Base-by-base conservation (phyloP, 2,329 filamentous ascomycete genomes). In the Chlorencoelia australis region DNA sequence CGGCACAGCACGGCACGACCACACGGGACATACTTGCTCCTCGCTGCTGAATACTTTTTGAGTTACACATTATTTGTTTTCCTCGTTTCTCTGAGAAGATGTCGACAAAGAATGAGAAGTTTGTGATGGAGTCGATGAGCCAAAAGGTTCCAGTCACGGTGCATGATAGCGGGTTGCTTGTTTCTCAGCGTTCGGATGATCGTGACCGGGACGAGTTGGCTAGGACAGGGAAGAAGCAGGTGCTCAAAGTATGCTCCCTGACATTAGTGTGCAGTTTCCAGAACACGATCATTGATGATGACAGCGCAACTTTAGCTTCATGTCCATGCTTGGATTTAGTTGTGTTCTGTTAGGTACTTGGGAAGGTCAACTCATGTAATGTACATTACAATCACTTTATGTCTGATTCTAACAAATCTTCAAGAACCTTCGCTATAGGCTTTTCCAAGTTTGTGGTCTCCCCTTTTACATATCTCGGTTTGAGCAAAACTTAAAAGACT, bases 291-390 rank as follows among this genome's bases (percentile, higher is more conserved):
- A 28, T 14, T 21, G 4, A 26, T 13, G 7, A 14, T 21, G 16
- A 4, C 7, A 33, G 30, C 30, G 30, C 18, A 33, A 66, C 49
- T 72, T 71, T 46, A 59, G 62, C 8, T 66, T 67, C 46, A 46
- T 67, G 37, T 64, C 65, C 3, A 71, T 69, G 19, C 57, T 72
- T 10, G 67, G 67, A 5, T 71, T 72, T 41, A 63, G 65, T n/a
- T 66, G 68, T 16, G 59, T 70, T 22, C 63, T 71, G 46, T 64
- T 65, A 20, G 13, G 13, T 32, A 71, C 70, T 0, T 75, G 70
- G 71, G 71, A 74, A 49, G 60, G 63, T 24, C 56, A 62, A 3
- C 49, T 69, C 10, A 35, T 36, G 10, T 33, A 18, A 33, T n/a
- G 32, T 17, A 7, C 4, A 17, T 18, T 13, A 9, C 13, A 7